Base-by-base conservation (phyloP, 1,139 yeast species). In the Geotrichum europaeum region DNA sequence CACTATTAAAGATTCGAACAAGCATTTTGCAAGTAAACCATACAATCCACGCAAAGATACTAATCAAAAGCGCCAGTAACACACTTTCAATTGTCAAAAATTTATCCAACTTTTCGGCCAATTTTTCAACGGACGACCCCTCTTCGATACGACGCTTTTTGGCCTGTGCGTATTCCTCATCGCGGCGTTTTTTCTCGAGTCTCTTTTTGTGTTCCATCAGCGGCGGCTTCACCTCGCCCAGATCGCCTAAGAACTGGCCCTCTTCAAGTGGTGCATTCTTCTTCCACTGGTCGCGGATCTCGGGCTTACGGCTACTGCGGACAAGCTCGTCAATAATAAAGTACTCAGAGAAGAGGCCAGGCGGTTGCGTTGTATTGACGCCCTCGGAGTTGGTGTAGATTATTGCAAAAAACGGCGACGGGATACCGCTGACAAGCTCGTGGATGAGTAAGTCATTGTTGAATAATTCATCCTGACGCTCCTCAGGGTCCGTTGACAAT, bases 381-480 rank as follows among this genome's bases (percentile, higher is more conserved):
- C 61, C 61, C 15, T 43, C 34, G 2, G 59, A 32, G 49, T 60
- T 52, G 12, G 72, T 69, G 60, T 69, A 70, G n/a, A 71, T 61
- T 45, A 71, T 60, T 2, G 72, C 60, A 52, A 64, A 68, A 52
- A 68, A 67, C n/a, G 74, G 72, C n/a, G 72, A 66, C 10, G 74
- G 74, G 3, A 71, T 67, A 10, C 61, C 63, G 51, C 62, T 51
- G 25, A 71, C 53, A n/a, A 64, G 62, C 5, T 64, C 66, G 34
- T 70, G 72, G 9, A 84, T 67, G 61, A 79, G 73, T 58, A 77
- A 79, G 71, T 89, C 96, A 63, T 83, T 78, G 18, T 74, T 70
- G 28, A 64, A 63, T 53, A 81, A 65, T 7, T 75, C 72, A 30
- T 71, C 69, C 1, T 66, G 67, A 51, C 82, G 69, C 12, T 61